Conservation (phyloP, 169 alveolate genomes). For the Cryptosporidium tyzzeri region DNA sequence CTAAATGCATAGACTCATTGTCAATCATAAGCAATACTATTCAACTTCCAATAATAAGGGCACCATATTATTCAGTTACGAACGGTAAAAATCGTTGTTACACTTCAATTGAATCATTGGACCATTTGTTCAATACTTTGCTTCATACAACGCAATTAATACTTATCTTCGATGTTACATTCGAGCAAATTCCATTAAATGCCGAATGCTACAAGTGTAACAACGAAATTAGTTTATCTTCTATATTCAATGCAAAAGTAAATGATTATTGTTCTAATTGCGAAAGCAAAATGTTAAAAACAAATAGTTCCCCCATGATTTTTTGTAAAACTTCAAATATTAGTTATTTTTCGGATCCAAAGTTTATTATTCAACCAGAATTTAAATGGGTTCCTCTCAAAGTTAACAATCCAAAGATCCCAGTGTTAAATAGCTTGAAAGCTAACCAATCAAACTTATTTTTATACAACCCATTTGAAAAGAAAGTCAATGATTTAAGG, state of each 20-base stretch:
- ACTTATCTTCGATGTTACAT: constrained; percentile 40
- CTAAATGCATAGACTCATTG: constrained; percentile 49
- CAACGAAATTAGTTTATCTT: background rate
- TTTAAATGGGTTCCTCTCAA: constrained; percentile 41
- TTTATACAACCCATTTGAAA: constrained; percentile 62
- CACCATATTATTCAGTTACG: constrained; percentile 49
- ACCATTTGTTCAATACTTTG: background rate
- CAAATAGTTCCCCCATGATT: background rate
- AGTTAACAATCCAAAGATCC: background rate
- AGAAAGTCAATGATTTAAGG: constrained; percentile 10
- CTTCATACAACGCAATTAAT: constrained; percentile 22
- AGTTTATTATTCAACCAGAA: background rate
- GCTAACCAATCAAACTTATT: constrained; percentile 22
- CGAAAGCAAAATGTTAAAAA: background rate
- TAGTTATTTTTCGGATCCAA: background rate
- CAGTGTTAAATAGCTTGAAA: background rate
- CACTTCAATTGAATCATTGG: constrained; percentile 45
- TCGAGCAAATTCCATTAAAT: constrained; percentile 17
- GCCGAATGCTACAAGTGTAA: constrained; percentile 9
- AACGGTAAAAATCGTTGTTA: constrained; percentile 21
- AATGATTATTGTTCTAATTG: constrained; percentile 43
- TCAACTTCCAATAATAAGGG: constrained; percentile 42
- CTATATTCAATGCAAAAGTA: background rate
- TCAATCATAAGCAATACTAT: constrained; percentile 45
- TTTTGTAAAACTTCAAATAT: constrained; percentile 7